These are phyloP conservation scores for Fomitopsis pinicola DNA, from an alignment of 1,284 basidiomycete species.

Conservation along the genomic window DNA sequence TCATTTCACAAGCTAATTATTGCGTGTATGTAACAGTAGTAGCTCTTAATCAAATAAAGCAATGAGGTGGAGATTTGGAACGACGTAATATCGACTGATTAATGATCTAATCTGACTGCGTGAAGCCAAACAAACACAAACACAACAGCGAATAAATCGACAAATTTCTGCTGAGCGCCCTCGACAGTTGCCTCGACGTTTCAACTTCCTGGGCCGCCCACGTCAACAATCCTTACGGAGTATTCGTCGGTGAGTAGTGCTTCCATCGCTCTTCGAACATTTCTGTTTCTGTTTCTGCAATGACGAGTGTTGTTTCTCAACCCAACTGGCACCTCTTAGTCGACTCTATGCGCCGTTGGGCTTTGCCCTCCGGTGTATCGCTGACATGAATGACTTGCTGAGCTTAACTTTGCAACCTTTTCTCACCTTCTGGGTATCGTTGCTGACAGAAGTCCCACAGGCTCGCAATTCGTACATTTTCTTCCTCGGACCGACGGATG, in stretches of 20 bases:
- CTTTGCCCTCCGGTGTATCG: conserved; percentile 41
- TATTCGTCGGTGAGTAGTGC: not conserved
- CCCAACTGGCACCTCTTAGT: conserved; percentile 87
- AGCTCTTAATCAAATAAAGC: too few species aligned
- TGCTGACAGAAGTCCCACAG: not conserved
- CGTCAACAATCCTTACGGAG: not conserved
- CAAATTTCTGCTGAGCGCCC: not conserved
- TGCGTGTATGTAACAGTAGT: not conserved
- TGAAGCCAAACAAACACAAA: not conserved
- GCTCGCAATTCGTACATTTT: not conserved
- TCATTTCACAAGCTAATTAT: not conserved
- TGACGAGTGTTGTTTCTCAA: conserved; percentile 79
- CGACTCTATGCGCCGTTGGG: conserved; percentile 50
- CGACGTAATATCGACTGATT: too few species aligned
- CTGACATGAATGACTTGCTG: conserved; percentile 83
- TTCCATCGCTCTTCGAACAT: too few species aligned
- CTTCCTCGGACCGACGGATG: not conserved
- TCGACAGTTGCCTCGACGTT: too few species aligned
- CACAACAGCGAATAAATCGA: not conserved
- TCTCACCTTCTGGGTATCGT: not conserved
- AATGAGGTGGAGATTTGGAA: too few species aligned
- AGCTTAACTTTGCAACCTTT: conserved; percentile 31
- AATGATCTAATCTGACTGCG: too few species aligned
- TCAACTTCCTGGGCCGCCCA: not conserved
- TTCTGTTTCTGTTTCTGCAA: conserved; percentile 22